phyloP scores from a whole-genome alignment of 345 rosid genomes.

The Populus ilicifolia region DNA sequence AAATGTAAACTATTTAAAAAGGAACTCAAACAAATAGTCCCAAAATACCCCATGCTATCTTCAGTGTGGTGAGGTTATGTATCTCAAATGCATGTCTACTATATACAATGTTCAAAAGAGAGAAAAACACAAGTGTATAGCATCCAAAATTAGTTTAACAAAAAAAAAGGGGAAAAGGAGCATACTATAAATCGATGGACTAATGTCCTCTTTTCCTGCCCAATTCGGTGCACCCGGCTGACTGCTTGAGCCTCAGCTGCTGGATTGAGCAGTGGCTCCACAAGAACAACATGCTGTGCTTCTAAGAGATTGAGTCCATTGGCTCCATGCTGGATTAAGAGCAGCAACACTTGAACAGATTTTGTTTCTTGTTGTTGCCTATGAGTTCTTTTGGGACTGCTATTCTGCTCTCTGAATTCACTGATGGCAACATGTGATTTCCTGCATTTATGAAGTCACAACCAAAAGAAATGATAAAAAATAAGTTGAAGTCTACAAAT shows the following conservation, averaged over 20 bases:
- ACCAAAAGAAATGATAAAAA: constrained; percentile 4
- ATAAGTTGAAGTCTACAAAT: not conserved
- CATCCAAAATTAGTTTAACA: not conserved
- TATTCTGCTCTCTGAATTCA: constrained; percentile 57
- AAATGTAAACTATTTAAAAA: no score
- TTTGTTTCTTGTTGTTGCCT: constrained; percentile 30
- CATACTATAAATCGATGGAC: constrained; percentile 90
- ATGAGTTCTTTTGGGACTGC: constrained; percentile 22
- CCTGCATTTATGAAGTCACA: constrained; percentile 41
- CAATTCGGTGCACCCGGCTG: constrained; percentile 87
- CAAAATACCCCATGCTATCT: no score
- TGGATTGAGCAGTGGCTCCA: constrained; percentile 91
- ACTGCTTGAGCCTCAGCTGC: constrained; percentile 98
- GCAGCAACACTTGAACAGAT: constrained; percentile 66
- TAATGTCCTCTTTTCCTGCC: constrained; percentile 69
- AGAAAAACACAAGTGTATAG: not conserved
- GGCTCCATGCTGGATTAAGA: constrained; percentile 91
- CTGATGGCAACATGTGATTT: constrained; percentile 79
- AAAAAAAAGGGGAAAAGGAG: constrained; percentile 10
- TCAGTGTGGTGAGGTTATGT: no score
- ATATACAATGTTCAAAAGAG: not conserved
- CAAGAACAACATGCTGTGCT: constrained; percentile 90
- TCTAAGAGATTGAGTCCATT: constrained; percentile 95
- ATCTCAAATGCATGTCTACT: not conserved
- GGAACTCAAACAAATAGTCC: no score